A percentile compares a stretch with the other conserved stretches of the same genome.
Evolutionary conservation across 2,329 filamentous ascomycete species (phyloP).

Genomic region (Diplodia sapinea): DNA sequence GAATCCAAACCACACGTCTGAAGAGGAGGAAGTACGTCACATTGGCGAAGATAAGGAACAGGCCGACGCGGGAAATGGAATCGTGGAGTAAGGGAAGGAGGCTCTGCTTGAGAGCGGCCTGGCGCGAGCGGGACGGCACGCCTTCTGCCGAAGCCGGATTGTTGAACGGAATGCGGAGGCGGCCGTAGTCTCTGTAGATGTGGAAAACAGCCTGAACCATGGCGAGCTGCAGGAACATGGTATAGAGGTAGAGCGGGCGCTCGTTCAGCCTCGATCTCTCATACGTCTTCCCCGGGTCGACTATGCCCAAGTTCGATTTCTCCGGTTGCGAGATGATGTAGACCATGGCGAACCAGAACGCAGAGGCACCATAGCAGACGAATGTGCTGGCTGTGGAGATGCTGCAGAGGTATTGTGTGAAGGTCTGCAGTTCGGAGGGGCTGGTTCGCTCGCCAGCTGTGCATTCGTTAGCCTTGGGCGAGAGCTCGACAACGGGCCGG

Average conservation of each 20-base stretch:
- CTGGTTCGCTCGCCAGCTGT: conserved; percentile 64
- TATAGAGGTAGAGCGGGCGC: conserved; percentile 78
- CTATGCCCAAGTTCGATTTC: conserved; percentile 70
- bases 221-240: conserved; percentile 71
- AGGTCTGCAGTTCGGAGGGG: conserved; percentile 68
- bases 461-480: conserved; percentile 5
- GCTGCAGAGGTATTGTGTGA: conserved; percentile 63
- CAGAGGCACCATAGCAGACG: conserved; percentile 78
- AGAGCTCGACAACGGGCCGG: not conserved
- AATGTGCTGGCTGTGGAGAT: conserved; percentile 71
- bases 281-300: conserved; percentile 68
- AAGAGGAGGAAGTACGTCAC: conserved; percentile 41
- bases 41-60: conserved; percentile 52
- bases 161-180: conserved; percentile 58
- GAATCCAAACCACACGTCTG: conserved; percentile 47
- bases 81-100: conserved; percentile 25
- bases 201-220: conserved; percentile 72
- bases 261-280: conserved; percentile 84
- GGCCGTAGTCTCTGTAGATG: conserved; percentile 75
- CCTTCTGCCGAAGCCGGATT: conserved; percentile 15
- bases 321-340: conserved; percentile 75
- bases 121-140: conserved; percentile 2
- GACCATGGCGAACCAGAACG: conserved; percentile 77
- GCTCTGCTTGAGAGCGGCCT: conserved; percentile 18
- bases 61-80: conserved; percentile 64